Evolutionary conservation across 495 filamentous ascomycete genomes (phyloP).

Genomic region (Penicillium robsamsonii): DNA sequence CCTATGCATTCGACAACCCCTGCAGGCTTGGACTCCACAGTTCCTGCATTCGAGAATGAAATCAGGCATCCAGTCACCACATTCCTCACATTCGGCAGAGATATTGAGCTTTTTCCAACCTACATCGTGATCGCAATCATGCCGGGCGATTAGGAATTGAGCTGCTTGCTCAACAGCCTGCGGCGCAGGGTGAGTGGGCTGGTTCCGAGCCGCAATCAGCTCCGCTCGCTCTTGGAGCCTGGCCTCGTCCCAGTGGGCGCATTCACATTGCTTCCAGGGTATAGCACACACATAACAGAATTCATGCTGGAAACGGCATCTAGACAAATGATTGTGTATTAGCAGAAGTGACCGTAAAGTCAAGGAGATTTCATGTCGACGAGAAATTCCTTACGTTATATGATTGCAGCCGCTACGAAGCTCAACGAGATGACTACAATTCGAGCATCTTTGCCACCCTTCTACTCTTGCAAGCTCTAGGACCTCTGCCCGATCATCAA

Average conservation of each 20-base stretch:
- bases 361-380: background rate
- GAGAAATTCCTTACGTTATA: conserved; percentile 25
- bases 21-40: background rate
- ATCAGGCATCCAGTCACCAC: background rate
- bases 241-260: conserved; percentile 39
- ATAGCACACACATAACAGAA: conserved; percentile 27
- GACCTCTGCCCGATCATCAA: conserved; percentile 1
- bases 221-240: conserved; percentile 29
- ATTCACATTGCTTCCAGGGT: conserved; percentile 51
- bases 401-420: conserved; percentile 25
- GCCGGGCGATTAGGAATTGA: background rate
- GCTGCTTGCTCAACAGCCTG: background rate
- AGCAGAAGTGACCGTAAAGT: background rate
- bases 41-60: background rate
- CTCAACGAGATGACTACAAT: conserved; percentile 29
- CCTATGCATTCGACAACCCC: background rate
- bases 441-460: conserved; percentile 27
- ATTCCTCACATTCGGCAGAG: background rate
- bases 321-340: background rate
- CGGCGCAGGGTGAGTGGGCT: too few species aligned
- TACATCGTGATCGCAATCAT: background rate
- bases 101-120: background rate
- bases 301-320: conserved; percentile 17
- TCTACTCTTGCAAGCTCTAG: conserved; percentile 19
- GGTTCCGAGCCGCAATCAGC: conserved; percentile 1